Evolutionary conservation across 805 yeast species (phyloP).

Genomic region (Ogataea ganodermae): DNA sequence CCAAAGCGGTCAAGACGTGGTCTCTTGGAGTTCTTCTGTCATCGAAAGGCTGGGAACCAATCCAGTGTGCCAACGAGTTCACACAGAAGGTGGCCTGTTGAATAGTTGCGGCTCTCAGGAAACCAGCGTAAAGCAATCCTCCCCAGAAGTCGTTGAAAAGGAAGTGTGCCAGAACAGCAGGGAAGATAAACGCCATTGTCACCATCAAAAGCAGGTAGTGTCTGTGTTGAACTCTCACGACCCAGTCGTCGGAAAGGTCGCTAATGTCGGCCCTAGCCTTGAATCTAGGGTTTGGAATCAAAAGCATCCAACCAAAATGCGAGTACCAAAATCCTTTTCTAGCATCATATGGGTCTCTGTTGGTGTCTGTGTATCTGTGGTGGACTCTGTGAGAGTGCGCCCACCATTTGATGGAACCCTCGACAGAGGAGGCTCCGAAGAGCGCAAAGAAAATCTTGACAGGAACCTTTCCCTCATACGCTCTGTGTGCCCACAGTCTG

Average conservation of each 20-base stretch:
- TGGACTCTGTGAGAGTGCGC: slow-evolving; percentile 82
- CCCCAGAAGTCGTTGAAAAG: slow-evolving; percentile 64
- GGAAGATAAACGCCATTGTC: slow-evolving; percentile 60
- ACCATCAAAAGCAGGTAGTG: slow-evolving; percentile 69
- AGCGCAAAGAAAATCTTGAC: slow-evolving; percentile 66
- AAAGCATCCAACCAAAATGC: slow-evolving; percentile 85
- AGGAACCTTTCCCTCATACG: slow-evolving; percentile 64
- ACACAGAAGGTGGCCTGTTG: slow-evolving; percentile 89
- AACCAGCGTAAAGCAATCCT: slow-evolving; percentile 77
- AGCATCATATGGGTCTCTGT: slow-evolving; percentile 85
- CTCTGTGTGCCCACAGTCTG: slow-evolving; percentile 75
- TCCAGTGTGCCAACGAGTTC: slow-evolving; percentile 84
- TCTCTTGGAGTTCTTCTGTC: slow-evolving; percentile 87
- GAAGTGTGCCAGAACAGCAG: slow-evolving; percentile 57
- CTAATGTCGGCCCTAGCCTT: slow-evolving; percentile 81
- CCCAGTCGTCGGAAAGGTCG: slow-evolving; percentile 76
- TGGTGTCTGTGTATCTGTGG: slow-evolving; percentile 83
- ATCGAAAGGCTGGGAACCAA: slow-evolving; percentile 84
- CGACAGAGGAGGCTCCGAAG: slow-evolving; percentile 81
- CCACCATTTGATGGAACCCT: slow-evolving; percentile 91
- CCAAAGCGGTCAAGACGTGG: slow-evolving; percentile 76
- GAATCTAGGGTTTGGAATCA: slow-evolving; percentile 77
- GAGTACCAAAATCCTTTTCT: slow-evolving; percentile 82
- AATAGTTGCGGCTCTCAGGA: slow-evolving; percentile 65
- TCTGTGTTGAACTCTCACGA: slow-evolving; percentile 79